These are phyloP conservation scores for Talaromyces sp. DNA, from an alignment of 2,329 filamentous ascomycete genomes.

Conservation along the genomic window DNA sequence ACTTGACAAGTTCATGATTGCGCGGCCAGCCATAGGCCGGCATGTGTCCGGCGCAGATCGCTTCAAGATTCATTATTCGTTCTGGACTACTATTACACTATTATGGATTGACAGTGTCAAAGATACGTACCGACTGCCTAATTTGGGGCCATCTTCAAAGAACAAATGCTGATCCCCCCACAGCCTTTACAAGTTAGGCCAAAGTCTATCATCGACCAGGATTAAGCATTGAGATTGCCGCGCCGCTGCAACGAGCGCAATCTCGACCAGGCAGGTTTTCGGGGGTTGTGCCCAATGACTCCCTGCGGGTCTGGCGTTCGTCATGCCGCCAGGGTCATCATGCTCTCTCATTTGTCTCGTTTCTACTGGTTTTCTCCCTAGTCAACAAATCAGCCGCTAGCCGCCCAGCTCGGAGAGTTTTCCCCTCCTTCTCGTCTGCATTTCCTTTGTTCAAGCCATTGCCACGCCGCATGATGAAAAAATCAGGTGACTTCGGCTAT, in stretches of 20 bases:
- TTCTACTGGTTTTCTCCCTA: neutral
- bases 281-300: neutral
- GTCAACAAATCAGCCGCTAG: conserved; percentile 8
- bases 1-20: neutral
- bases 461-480: conserved; percentile 11
- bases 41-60: neutral
- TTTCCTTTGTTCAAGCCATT: neutral
- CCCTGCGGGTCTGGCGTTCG: neutral
- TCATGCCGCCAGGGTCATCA: neutral
- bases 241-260: neutral
- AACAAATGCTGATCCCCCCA: neutral
- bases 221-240: neutral
- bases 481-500: conserved; percentile 7
- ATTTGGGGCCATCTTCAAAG: neutral
- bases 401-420: conserved; percentile 8
- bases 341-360: neutral
- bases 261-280: neutral
- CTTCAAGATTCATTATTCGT: neutral
- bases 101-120: neutral
- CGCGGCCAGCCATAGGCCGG: neutral
- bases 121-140: neutral
- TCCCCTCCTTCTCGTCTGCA: neutral
- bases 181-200: neutral
- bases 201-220: neutral
- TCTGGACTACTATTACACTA: neutral